phyloP scores from a whole-genome alignment of 495 filamentous ascomycete species.

The Tuber indicum region DNA sequence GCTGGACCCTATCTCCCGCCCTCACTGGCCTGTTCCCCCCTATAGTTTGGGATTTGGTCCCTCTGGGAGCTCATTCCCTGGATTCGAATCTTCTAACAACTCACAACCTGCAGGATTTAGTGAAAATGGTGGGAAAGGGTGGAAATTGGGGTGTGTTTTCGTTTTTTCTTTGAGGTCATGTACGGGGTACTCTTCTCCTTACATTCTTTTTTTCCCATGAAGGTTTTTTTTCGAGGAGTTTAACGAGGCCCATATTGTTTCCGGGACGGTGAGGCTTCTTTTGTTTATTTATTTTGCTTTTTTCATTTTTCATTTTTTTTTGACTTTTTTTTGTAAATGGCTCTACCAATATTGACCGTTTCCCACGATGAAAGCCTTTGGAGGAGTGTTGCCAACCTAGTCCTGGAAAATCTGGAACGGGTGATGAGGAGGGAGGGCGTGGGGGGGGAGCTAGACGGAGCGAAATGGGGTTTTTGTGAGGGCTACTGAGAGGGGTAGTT shows the following conservation, averaged over 20 bases:
- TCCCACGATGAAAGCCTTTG: background rate
- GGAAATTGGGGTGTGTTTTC: background rate
- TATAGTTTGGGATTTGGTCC: background rate
- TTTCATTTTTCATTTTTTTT: background rate
- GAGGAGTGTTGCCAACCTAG: background rate
- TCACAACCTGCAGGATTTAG: too few species aligned
- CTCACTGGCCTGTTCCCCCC: background rate
- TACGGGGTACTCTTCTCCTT: background rate
- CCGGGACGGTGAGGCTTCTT: background rate
- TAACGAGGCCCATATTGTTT: background rate
- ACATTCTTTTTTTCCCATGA: background rate
- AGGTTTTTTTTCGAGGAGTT: conserved; percentile 1
- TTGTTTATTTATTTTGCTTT: background rate
- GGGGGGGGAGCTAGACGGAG: background rate
- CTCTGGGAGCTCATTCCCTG: background rate
- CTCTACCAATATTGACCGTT: background rate
- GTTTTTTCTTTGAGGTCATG: background rate
- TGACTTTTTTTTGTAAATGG: background rate
- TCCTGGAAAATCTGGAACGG: background rate
- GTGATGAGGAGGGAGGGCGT: background rate
- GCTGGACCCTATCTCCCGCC: background rate
- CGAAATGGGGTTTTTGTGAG: background rate
- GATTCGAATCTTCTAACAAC: background rate
- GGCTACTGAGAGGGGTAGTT: background rate
- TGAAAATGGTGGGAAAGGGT: too few species aligned